phyloP scores from a whole-genome alignment of 2,329 filamentous ascomycete genomes.

The Allantophomopsis cytisporea region DNA sequence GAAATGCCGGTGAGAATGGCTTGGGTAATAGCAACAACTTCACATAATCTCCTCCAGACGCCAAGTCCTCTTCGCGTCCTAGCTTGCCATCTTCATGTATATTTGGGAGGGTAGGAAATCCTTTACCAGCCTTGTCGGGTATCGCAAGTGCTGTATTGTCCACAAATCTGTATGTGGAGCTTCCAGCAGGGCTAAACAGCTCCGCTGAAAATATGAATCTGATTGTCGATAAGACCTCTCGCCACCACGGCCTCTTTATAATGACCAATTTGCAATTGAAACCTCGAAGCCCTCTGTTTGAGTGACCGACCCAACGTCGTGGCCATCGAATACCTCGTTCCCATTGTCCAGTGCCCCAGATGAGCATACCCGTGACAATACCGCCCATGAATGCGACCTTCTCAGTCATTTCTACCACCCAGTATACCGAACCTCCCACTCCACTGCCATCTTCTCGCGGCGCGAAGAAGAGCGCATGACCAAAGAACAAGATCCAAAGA shows the following conservation, averaged over 20 bases:
- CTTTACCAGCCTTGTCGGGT: constrained; percentile 43
- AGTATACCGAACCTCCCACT: constrained; percentile 88
- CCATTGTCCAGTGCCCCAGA: constrained; percentile 95
- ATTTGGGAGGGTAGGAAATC: constrained; percentile 23
- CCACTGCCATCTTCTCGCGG: constrained; percentile 90
- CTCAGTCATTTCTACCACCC: constrained; percentile 82
- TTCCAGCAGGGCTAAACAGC: constrained; percentile 52
- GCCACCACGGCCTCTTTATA: constrained; percentile 70
- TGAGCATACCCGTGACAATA: constrained; percentile 69
- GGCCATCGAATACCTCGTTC: constrained; percentile 92
- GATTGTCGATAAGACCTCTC: constrained; percentile 58
- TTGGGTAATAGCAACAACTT: constrained; percentile 86
- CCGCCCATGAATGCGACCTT: constrained; percentile 88
- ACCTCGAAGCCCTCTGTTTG: constrained; percentile 76
- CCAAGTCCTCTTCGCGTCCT: constrained; percentile 77
- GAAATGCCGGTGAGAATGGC: constrained; percentile 85
- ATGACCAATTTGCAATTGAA: constrained; percentile 97
- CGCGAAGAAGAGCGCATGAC: constrained; percentile 84
- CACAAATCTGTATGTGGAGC: constrained; percentile 63
- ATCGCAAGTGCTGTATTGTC: constrained; percentile 48
- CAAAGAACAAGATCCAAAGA: constrained; percentile 73
- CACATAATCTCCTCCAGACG: constrained; percentile 80
- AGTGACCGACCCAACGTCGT: constrained; percentile 74
- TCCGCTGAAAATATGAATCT: constrained; percentile 70
- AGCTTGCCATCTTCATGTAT: constrained; percentile 49